Base-by-base conservation (phyloP, 768 basidiomycete species). In the Porpolomopsis calyptriformis region DNA sequence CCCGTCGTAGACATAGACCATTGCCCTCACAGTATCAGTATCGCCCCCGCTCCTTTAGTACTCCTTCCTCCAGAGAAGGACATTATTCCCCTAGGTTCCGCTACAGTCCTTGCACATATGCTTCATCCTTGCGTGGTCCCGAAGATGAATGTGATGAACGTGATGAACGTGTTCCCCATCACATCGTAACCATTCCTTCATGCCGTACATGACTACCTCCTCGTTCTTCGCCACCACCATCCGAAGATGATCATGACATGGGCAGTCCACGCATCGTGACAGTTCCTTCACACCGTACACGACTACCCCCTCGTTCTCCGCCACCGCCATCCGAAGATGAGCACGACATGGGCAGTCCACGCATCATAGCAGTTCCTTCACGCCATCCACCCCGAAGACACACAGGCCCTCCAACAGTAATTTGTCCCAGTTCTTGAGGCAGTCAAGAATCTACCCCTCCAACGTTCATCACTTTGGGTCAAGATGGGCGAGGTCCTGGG, bases 281-380 rank as follows among this genome's bases (percentile, higher is more conserved):
- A 23, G 43, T 60, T n/a, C 31, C 52, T 12, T 42, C 55, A n/a
- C n/a, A n/a, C n/a, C n/a, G n/a, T 44, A 41, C 55, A 26, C 46
- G 25, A 27, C 42, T 23, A n/a, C n/a, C n/a, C n/a, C n/a, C 29
- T 7, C 29, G 14, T 7, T 31, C 7, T 31, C 29, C 29, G 7
- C 29, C 7, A 7, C 14, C 29, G 7, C 7, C 7, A 31, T 31
- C 29, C 29, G 29, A 31, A 31, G 29, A 31, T 7, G 33, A 38
- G 25, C 43, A 31, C 22, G 29, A 36, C 11, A 19, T 24, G 10
- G 31, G 27, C 20, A 20, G 18, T 8, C 49, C 49, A 22, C 49
- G 45, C 36, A 24, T 45, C 12, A 54, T 58, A n/a, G 42, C 44
- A 23, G 43, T 60, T n/a, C 31, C 52, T 12, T 42, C 55, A 43